Base-by-base conservation (phyloP, 2,329 filamentous ascomycete genomes). In the Stachybotrys chartarum region DNA sequence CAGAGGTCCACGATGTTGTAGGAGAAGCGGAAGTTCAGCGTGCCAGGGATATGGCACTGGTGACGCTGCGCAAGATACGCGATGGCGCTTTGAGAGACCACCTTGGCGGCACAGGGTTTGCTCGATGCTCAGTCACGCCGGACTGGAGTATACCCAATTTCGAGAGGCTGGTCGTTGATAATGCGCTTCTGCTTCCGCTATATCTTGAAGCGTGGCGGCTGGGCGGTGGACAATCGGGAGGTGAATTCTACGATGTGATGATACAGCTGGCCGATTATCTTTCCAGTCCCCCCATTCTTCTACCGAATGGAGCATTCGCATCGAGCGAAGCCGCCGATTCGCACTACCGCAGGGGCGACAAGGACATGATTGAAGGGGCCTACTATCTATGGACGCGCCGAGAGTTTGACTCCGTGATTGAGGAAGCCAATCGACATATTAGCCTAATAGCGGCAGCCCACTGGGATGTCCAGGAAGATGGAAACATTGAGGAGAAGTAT, bases 121-220 rank as follows among this genome's bases (percentile, higher is more conserved):
- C 78, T 42, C 83, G 93, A 53, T 97, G 96, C 68, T 96, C 91
- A 14, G 88, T 96, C 7, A 97, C 93, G 0, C 77, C 85, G 14
- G 90, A 97, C 71, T 99, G 94, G 94, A 90, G 88, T 59, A 76
- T 97, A 50, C 94, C 94, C 11, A 92, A 96, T 69, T 99, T 97
- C 64, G 94, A 99, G 75, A 97, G 97, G 76, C 91, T 97, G 81
- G 82, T 97, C 10, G 91, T 91, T 54, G 94, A 97, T 66, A 96
- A 99, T 65, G 87, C 90, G 0, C 87, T 97, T 61, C 79, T 97
- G 1, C 75, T 99, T 3, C 82, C 86, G 30, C 79, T 94, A 7
- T 97, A 94, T 64, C 78, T 96, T 7, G 91, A 97, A 64, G 92
- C 90, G 0, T 97, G 92, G 78, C 78, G 90, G 14, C 73, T 85